phyloP scores from a whole-genome alignment of 2,329 filamentous ascomycete genomes.

The Calcarisporium arbuscula region DNA sequence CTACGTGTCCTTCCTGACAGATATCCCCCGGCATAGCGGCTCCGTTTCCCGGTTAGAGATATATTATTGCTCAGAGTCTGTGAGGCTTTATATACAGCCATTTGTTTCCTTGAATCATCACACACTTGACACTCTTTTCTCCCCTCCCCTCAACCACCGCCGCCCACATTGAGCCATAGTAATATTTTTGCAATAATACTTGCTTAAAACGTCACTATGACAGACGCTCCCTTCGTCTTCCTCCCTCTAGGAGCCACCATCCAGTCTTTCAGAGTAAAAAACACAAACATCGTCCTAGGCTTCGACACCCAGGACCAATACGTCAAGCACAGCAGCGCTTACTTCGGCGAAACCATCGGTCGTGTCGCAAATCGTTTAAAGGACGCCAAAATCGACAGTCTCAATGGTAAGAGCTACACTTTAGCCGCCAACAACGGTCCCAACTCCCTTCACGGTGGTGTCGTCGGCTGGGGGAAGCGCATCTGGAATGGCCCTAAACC shows the following conservation, averaged over 20 bases:
- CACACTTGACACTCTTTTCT: too few relatives aligned
- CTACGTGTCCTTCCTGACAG: too few relatives aligned
- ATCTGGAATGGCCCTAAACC: conserved; percentile 66
- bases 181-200: too few relatives aligned
- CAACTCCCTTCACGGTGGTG: conserved; percentile 70
- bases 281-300: conserved; percentile 80
- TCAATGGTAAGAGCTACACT: conserved; percentile 66
- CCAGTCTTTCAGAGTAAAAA: conserved; percentile 71
- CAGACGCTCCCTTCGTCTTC: conserved; percentile 53
- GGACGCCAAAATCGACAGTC: conserved; percentile 58
- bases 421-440: conserved; percentile 70
- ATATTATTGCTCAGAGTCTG: too few relatives aligned
- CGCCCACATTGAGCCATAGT: too few relatives aligned
- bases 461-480: conserved; percentile 73
- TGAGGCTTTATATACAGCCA: too few relatives aligned
- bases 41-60: too few relatives aligned
- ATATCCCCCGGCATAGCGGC: too few relatives aligned
- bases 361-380: conserved; percentile 76
- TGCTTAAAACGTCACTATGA: conserved; percentile 27
- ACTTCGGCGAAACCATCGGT: conserved; percentile 92
- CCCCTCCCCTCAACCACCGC: too few relatives aligned
- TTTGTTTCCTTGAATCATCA: too few relatives aligned
- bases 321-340: conserved; percentile 65
- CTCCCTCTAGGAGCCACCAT: conserved; percentile 73
- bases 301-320: conserved; percentile 75